phyloP scores from a whole-genome alignment of 257 asterid genomes.

The Anisodus acutangulus region DNA sequence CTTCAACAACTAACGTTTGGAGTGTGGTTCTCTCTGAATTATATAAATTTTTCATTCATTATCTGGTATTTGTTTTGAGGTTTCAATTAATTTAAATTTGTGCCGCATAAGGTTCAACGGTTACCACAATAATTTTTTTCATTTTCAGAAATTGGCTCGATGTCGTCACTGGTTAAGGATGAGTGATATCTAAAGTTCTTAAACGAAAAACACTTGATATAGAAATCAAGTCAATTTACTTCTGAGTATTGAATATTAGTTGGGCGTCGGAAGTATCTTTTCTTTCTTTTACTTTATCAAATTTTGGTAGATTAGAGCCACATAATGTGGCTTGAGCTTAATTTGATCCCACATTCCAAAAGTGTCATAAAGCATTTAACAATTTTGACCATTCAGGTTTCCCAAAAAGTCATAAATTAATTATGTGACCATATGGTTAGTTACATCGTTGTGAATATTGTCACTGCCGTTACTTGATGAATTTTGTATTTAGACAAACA shows the following conservation, averaged over 20 bases:
- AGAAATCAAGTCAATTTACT: background rate
- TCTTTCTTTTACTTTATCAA: background rate
- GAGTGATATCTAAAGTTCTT: background rate
- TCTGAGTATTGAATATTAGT: background rate
- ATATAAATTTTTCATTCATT: no score
- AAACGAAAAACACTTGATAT: background rate
- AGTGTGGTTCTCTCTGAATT: no score
- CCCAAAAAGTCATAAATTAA: background rate
- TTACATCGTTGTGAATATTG: background rate
- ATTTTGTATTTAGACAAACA: background rate
- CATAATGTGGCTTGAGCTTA: slow-evolving; percentile 17
- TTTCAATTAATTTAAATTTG: background rate
- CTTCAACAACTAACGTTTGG: no score
- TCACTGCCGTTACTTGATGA: background rate
- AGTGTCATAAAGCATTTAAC: background rate
- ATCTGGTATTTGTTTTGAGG: no score
- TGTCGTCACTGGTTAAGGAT: background rate
- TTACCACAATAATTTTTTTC: rapidly evolving
- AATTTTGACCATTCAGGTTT: background rate
- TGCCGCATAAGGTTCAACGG: background rate
- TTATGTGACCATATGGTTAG: background rate
- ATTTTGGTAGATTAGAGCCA: background rate
- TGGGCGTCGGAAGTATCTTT: background rate
- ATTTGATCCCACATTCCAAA: slow-evolving; percentile 22
- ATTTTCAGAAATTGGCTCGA: background rate